Evolutionary conservation across 108 stramenopile genomes (phyloP), one percentile per base, ranked within the genome.

Genomic region (Phaeodactylum tricornutum): DNA sequence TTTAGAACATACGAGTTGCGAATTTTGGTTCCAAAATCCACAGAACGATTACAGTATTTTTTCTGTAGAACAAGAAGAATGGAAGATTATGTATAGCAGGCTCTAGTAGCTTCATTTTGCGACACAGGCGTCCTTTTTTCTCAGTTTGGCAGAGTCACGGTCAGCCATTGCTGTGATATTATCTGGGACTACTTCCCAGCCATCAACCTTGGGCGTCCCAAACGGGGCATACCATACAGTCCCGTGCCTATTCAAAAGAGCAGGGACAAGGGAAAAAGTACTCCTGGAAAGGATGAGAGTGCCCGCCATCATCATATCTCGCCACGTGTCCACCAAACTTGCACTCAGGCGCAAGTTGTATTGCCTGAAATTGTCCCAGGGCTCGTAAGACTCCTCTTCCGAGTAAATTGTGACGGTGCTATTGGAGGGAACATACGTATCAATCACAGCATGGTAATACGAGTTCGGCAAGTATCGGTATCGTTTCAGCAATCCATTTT

Each of bases 171-270:
- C n/a, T n/a, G n/a, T n/a, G n/a, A 34, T 34, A 14, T 34, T 34
- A 11, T 9, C 33, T 11, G 9, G 11, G 11, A 34, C 33, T 14
- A 14, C 14, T 14, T 34, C 14, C 33, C 33, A 34, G 9, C 33
- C 33, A 9, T 9, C 14, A 9, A 34, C 9, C 11, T 14, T 34
- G 11, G 33, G 33, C 9, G 9, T 9, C 62, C 53, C 48, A 51
- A 51, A 67, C 8, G 67, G 61, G n/a, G 67, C 62, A 30, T 68
- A 68, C 8, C 56, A 39, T 3, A 68, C 48, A 7, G 24, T 43
- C 3, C 24, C 31, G 15, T 22, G 35, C 22, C 19, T 28, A 19
- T 12, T 42, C 15, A 62, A 12, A 20, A 68, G 20, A 1, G 67
- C 59, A 7, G 67, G 67, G 14, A 68, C 43, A 27, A 57, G 44